These are phyloP conservation scores for Apophysomyces sp. DNA, from an alignment of 371 early-diverging fungal genomes.

Conservation along the genomic window DNA sequence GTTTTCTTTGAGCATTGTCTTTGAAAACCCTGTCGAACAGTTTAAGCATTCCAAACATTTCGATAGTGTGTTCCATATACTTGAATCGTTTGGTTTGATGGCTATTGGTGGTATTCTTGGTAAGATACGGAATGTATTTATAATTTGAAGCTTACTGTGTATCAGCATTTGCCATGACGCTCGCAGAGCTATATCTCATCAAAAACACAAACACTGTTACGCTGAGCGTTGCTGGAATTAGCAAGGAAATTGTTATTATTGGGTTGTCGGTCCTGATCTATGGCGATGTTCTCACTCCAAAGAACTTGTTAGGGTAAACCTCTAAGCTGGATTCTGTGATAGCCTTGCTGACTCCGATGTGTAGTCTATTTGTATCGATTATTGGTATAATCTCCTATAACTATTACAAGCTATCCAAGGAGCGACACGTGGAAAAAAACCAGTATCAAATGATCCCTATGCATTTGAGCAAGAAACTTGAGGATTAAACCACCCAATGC, in stretches of 20 bases:
- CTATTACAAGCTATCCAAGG: conserved; percentile 51
- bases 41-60: conserved; percentile 46
- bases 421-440: conserved; percentile 16
- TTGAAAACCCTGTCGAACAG: conserved; percentile 63
- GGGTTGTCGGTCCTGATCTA: conserved; percentile 56
- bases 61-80: conserved; percentile 29
- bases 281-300: conserved; percentile 53
- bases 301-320: conserved; percentile 52
- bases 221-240: conserved; percentile 86
- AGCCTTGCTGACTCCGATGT: background rate
- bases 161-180: conserved; percentile 82
- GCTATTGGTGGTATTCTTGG: conserved; percentile 73
- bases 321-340: background rate
- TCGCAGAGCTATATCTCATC: conserved; percentile 82
- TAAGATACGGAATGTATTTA: conserved; percentile 3
- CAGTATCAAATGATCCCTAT: conserved; percentile 32
- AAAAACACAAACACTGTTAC: conserved; percentile 83
- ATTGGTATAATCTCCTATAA: conserved; percentile 60
- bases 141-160: background rate
- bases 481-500: conserved; percentile 19
- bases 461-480: conserved; percentile 27
- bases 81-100: conserved; percentile 56
- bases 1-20: conserved; percentile 46
- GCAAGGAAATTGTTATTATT: conserved; percentile 68
- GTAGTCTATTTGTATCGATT: conserved; percentile 58